Evolutionary conservation across 1,284 basidiomycete species (phyloP).

Genomic region (Vanrija pseudolonga): DNA sequence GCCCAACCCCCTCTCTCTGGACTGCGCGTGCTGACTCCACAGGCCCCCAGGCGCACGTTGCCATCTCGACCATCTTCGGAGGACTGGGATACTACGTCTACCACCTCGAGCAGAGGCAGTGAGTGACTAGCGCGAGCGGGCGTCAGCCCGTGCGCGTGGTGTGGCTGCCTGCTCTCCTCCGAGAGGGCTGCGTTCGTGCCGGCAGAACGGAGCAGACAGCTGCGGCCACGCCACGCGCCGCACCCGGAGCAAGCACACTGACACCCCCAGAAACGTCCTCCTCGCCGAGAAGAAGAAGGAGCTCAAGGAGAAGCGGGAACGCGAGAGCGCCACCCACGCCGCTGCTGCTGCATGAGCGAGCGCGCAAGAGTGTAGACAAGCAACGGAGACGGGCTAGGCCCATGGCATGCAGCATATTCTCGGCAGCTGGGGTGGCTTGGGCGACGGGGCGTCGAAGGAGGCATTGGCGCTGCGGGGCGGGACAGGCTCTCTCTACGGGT

Average conservation of each 20-base stretch:
- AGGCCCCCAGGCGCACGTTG: slow-evolving; percentile 41
- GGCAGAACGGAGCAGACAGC: background rate
- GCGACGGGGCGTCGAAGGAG: too few relatives aligned
- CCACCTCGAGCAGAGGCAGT: slow-evolving; percentile 43
- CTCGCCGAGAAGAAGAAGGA: slow-evolving; percentile 31
- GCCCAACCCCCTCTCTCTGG: too few relatives aligned
- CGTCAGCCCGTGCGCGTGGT: too few relatives aligned
- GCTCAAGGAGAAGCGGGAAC: slow-evolving; percentile 25
- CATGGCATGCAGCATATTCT: slow-evolving; percentile 11
- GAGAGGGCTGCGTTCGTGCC: too few relatives aligned
- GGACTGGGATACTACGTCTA: slow-evolving; percentile 41
- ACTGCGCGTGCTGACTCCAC: background rate
- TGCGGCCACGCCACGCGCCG: background rate
- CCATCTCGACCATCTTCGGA: slow-evolving; percentile 36
- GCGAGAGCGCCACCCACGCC: slow-evolving; percentile 21
- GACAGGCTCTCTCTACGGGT: too few relatives aligned
- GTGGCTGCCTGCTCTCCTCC: too few relatives aligned
- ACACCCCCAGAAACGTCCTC: slow-evolving; percentile 21
- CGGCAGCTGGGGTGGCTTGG: background rate
- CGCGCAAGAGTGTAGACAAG: background rate
- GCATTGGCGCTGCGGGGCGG: too few relatives aligned
- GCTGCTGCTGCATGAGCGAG: slow-evolving; percentile 3
- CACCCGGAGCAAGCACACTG: background rate
- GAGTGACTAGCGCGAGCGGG: slow-evolving; percentile 17
- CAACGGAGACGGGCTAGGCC: background rate